Evolutionary conservation across 2,329 filamentous ascomycete species (phyloP).

Genomic region (Phialophora verrucosa): DNA sequence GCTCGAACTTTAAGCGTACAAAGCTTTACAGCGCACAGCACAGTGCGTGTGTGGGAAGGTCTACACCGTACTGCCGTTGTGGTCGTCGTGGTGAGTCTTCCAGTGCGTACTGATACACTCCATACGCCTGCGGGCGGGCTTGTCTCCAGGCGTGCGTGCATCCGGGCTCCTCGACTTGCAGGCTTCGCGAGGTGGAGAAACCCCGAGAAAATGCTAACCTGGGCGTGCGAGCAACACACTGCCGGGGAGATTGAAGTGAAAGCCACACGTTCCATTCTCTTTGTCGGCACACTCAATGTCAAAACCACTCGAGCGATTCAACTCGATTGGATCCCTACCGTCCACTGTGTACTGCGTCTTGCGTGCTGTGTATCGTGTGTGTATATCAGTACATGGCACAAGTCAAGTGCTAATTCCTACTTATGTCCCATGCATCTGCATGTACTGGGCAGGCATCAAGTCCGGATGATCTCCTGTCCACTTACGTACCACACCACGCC

Average conservation of each 20-base stretch:
- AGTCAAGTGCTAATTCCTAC: too few relatives aligned
- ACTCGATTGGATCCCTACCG: too few relatives aligned
- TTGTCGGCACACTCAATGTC: neutral
- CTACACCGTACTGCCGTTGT: too few relatives aligned
- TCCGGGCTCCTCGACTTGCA: neutral
- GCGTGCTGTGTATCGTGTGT: too few relatives aligned
- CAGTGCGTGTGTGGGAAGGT: too few relatives aligned
- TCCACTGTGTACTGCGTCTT: too few relatives aligned
- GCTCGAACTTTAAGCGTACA: neutral
- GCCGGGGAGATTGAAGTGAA: neutral
- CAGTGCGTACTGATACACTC: too few relatives aligned
- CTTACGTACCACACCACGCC: too few relatives aligned
- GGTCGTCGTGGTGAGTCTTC: too few relatives aligned
- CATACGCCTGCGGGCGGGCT: neutral
- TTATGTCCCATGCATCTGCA: neutral
- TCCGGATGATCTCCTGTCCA: slow-evolving; percentile 7
- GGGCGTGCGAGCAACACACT: neutral
- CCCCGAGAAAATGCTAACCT: neutral
- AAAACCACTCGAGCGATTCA: neutral
- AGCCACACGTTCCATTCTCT: neutral
- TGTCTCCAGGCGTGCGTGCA: slow-evolving; percentile 1
- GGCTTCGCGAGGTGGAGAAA: neutral
- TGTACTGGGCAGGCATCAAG: neutral
- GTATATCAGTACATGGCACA: too few relatives aligned
- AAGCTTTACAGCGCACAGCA: too few relatives aligned